Conservation (phyloP, 768 basidiomycete genomes). For the Postia placenta region DNA sequence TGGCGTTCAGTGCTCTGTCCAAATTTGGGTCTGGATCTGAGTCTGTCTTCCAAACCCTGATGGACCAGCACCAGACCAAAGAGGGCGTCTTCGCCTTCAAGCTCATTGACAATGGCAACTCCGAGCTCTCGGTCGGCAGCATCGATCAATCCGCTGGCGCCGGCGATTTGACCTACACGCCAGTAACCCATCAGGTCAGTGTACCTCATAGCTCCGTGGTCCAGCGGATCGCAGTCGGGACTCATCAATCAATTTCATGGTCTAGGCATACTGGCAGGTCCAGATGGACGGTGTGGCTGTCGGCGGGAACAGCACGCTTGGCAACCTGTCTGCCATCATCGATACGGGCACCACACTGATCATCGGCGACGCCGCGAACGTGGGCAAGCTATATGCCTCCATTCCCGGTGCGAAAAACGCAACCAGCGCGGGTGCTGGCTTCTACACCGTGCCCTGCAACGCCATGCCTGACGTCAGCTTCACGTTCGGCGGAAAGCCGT, state of each 20-base stretch:
- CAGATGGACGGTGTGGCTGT: slow-evolving; percentile 23
- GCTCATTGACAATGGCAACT: slow-evolving; percentile 25
- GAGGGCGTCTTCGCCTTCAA: slow-evolving; percentile 33
- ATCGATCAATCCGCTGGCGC: slow-evolving; percentile 27
- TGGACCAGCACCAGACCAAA: slow-evolving; percentile 12
- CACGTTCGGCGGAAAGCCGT: slow-evolving; percentile 33
- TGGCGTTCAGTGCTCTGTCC: slow-evolving; percentile 26
- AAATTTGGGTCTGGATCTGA: slow-evolving; percentile 15
- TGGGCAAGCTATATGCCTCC: slow-evolving; percentile 23
- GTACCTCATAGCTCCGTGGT: neutral
- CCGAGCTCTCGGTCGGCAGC: slow-evolving; percentile 36
- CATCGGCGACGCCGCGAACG: slow-evolving; percentile 20
- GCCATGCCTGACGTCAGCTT: slow-evolving; percentile 26
- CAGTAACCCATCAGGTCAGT: slow-evolving; percentile 22
- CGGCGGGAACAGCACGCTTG: slow-evolving; percentile 16
- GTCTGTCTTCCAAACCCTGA: slow-evolving; percentile 25
- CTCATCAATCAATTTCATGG: neutral
- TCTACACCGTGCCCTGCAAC: slow-evolving; percentile 35
- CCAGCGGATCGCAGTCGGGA: neutral
- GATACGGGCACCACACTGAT: slow-evolving; percentile 33
- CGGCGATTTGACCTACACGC: slow-evolving; percentile 28
- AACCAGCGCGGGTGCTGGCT: slow-evolving; percentile 22
- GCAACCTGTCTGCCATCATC: slow-evolving; percentile 23
- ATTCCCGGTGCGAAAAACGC: slow-evolving; percentile 25
- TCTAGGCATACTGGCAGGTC: slow-evolving; percentile 32